Evolutionary conservation across 2,329 filamentous ascomycete species (phyloP).

Genomic region (Rhexocercosporidium sp.): DNA sequence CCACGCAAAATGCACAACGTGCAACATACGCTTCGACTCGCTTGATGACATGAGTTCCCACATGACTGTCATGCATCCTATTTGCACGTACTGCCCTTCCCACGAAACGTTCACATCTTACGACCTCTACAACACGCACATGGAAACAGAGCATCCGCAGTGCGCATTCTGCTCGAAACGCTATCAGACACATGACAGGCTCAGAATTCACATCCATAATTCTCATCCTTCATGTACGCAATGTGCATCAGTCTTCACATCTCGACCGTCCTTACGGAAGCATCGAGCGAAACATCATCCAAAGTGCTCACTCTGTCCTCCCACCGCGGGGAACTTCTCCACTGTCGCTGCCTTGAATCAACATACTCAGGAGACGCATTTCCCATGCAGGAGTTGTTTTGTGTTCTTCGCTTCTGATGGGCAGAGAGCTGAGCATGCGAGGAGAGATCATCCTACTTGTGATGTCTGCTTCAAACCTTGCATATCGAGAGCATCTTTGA

Average conservation of each 20-base stretch:
- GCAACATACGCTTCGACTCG: background rate
- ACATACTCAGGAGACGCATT: constrained; percentile 6
- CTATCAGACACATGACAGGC: background rate
- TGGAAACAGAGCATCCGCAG: constrained; percentile 1
- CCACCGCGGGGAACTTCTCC: background rate
- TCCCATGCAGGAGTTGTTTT: constrained; percentile 9
- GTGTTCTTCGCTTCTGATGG: constrained; percentile 14
- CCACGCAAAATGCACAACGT: constrained; percentile 10
- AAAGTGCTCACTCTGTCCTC: constrained; percentile 5
- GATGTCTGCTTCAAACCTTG: constrained; percentile 7
- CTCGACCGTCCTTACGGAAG: constrained; percentile 3
- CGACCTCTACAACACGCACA: background rate
- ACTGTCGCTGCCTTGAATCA: constrained; percentile 9
- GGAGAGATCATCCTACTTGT: constrained; percentile 8
- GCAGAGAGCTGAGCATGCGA: constrained; percentile 3
- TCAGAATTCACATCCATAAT: constrained; percentile 5
- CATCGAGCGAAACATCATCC: constrained; percentile 7
- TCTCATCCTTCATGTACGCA: constrained; percentile 5
- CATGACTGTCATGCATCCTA: constrained; percentile 6
- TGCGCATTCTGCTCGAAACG: constrained; percentile 7
- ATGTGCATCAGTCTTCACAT: background rate
- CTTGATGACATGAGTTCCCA: constrained; percentile 5
- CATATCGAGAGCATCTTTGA: background rate
- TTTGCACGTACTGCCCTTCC: background rate
- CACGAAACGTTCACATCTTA: background rate